Conservation (phyloP, 2,329 filamentous ascomycete genomes). For the Pochonia chlamydosporia region DNA sequence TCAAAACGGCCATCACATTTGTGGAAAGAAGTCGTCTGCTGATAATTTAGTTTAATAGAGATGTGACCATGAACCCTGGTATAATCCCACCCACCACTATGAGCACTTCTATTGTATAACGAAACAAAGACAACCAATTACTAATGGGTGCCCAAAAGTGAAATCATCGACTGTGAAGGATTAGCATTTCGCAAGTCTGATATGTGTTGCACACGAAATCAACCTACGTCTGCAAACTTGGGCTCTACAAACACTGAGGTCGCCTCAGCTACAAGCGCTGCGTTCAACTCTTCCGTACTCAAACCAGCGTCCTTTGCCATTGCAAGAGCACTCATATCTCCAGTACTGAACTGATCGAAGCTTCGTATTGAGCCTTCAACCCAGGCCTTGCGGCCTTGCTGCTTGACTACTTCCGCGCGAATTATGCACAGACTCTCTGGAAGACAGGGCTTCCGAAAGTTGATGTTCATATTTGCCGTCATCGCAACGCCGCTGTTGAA, state of each 20-base stretch:
- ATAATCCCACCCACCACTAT: too few species aligned
- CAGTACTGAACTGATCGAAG: not conserved
- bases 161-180: not conserved
- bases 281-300: not conserved
- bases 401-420: not conserved
- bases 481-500: slow-evolving; percentile 1
- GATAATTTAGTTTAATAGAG: too few species aligned
- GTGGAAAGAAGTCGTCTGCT: too few species aligned
- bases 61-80: too few species aligned
- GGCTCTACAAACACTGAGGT: slow-evolving; percentile 3
- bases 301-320: not conserved
- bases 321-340: not conserved
- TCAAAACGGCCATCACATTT: too few species aligned
- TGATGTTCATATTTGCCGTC: slow-evolving; percentile 4
- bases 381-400: slow-evolving; percentile 2
- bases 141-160: not conserved
- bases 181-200: not conserved
- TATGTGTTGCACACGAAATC: not conserved
- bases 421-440: slow-evolving; percentile 4
- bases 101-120: too few species aligned
- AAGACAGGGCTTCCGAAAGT: not conserved
- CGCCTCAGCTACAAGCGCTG: slow-evolving; percentile 1
- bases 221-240: slow-evolving; percentile 16
- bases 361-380: slow-evolving; percentile 4
- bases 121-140: too few species aligned